Evolutionary conservation across 1,139 yeast species (phyloP).

Genomic region (Scheffersomyces quercinus): DNA sequence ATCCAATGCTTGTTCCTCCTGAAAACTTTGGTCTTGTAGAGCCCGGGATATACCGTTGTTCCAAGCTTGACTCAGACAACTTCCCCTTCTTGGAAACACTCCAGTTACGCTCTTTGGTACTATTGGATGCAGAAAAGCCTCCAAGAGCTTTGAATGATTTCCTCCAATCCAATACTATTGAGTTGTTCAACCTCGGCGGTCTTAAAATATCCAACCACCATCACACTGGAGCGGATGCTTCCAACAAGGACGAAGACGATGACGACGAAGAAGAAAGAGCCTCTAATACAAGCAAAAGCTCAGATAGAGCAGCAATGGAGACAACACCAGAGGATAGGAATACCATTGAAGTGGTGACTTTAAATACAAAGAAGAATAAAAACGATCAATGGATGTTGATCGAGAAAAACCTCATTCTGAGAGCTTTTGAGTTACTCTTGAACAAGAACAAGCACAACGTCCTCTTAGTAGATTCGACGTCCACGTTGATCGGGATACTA

Average conservation of each 20-base stretch:
- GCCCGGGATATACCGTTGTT: constrained; percentile 64
- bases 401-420: constrained; percentile 55
- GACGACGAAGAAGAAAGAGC: constrained; percentile 15
- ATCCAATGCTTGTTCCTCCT: constrained; percentile 70
- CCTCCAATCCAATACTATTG: constrained; percentile 44
- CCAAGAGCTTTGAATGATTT: constrained; percentile 52
- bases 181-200: constrained; percentile 47
- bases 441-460: constrained; percentile 68
- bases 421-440: constrained; percentile 60
- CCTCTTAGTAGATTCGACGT: constrained; percentile 76
- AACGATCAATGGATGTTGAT: constrained; percentile 73
- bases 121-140: constrained; percentile 74
- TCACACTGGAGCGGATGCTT: constrained; percentile 27
- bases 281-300: constrained; percentile 5
- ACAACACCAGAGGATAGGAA: constrained; percentile 7
- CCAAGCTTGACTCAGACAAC: constrained; percentile 55
- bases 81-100: constrained; percentile 69
- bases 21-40: constrained; percentile 79
- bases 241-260: constrained; percentile 12
- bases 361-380: constrained; percentile 21
- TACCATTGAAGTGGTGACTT: constrained; percentile 16
- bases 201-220: constrained; percentile 45
- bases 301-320: constrained; percentile 4
- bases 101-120: constrained; percentile 54
- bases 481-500: constrained; percentile 75